A percentile compares a stretch with the other conserved stretches of the same genome.
phyloP scores from a whole-genome alignment of 2,329 filamentous ascomycete genomes.

The Elsinoe batatas region DNA sequence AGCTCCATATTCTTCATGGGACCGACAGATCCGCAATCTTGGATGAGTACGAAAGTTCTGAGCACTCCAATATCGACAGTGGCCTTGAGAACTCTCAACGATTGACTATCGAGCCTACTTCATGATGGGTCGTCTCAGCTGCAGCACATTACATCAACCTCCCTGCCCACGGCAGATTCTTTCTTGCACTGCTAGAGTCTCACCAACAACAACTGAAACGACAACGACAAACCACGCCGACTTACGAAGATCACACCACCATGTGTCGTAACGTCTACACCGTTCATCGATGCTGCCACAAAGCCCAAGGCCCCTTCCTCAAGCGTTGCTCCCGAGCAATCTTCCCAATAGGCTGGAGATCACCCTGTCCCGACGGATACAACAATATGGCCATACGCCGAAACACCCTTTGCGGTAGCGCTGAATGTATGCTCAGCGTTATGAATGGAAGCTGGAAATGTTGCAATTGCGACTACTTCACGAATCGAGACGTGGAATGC shows the following conservation, averaged over 20 bases:
- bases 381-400: background rate
- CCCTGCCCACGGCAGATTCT: too few species aligned
- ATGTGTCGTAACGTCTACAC: background rate
- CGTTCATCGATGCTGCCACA: background rate
- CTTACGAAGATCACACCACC: background rate
- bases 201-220: background rate
- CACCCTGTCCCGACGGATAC: background rate
- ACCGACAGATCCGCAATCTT: too few species aligned
- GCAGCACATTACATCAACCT: too few species aligned
- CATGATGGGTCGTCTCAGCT: too few species aligned
- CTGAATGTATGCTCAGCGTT: background rate
- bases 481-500: background rate
- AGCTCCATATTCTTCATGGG: too few species aligned
- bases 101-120: too few species aligned
- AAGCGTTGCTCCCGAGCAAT: background rate
- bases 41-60: too few species aligned
- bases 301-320: background rate
- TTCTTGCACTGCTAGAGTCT: too few species aligned
- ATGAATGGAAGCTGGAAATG: background rate
- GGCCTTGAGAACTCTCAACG: too few species aligned
- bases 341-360: background rate
- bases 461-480: background rate
- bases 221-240: background rate
- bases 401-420: background rate
- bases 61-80: too few species aligned